Evolutionary conservation across 805 yeast genomes (phyloP), one percentile per base, ranked within the genome.

Genomic region (Candida ponderosae): DNA sequence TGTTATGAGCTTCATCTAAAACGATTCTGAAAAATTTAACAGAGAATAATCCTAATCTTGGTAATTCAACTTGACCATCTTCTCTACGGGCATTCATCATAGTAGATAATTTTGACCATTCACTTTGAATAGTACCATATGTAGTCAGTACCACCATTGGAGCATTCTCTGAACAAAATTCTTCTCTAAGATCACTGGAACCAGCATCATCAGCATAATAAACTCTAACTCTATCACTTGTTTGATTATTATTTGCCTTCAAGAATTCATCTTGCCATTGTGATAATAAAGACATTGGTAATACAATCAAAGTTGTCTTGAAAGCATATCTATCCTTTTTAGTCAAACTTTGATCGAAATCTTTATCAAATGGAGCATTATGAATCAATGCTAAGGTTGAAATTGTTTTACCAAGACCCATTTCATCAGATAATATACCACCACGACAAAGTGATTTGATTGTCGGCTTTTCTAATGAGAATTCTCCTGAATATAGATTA

Each of bases 341-440:
- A 8, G 34, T 20, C 4, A 17, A n/a, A 8, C 27, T 10, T 6
- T 21, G 19, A 13, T 38, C 31, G 32, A 27, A 50, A 1, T 46
- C 42, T 13, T 53, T 39, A 49, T 82, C 89, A 33, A 48, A 55
- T 0, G 87, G 84, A 9, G 70, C 78, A 0, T 85, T 69, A 39
- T 81, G 75, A 11, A 89, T 67, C 34, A 90, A 60, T 0, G 96
- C 72, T 36, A 87, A 59, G 0, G 95, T 76, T 1, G 95, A 82
- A 18, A 89, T 82, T 0, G 97, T 89, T 54, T 89, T 89, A 31
- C 97, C 97, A 8, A 89, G 66, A 0, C 97, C 97, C 97, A 89
- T 89, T 56, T 89, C 97, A 62, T 89, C 97, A 0, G 97, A 95
- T 14, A 89, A 62, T 17, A 89, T 83, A 3, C 97, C 97, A 28